A percentile compares a stretch with the other conserved stretches of the same genome.
Evolutionary conservation across 2,329 filamentous ascomycete genomes (phyloP).

Genomic region (Fusarium siculi): DNA sequence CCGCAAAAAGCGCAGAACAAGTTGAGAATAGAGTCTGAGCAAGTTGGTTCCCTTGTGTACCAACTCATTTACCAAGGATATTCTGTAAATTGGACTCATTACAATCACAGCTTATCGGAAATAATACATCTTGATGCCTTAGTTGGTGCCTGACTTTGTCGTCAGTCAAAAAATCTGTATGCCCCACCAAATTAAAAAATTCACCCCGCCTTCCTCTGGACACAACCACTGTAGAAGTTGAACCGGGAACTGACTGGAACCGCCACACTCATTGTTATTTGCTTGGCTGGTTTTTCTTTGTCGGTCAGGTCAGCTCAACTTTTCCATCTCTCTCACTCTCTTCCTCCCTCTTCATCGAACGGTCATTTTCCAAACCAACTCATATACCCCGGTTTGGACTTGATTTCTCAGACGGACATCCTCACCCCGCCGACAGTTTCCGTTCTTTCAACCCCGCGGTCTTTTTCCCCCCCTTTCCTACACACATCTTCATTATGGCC

Average conservation of each 20-base stretch:
- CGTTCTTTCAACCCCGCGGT: slow-evolving; percentile 44
- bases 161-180: slow-evolving; percentile 50
- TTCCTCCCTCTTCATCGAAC: slow-evolving; percentile 37
- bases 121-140: slow-evolving; percentile 45
- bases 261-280: slow-evolving; percentile 44
- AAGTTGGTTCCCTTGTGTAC: fast-evolving
- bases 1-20: slow-evolving; percentile 1
- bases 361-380: slow-evolving; percentile 34
- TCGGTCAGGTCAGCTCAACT: slow-evolving; percentile 31
- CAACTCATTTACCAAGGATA: neutral
- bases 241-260: slow-evolving; percentile 42
- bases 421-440: slow-evolving; percentile 38
- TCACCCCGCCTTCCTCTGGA: slow-evolving; percentile 53
- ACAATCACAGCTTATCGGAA: neutral
- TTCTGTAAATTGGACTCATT: neutral
- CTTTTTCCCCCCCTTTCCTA: slow-evolving; percentile 15
- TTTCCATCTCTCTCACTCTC: slow-evolving; percentile 27
- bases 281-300: slow-evolving; percentile 41
- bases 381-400: slow-evolving; percentile 42
- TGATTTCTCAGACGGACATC: slow-evolving; percentile 29
- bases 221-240: slow-evolving; percentile 29
- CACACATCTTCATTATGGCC: slow-evolving; percentile 56
- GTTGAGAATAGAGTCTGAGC: neutral
- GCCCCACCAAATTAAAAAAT: slow-evolving; percentile 54
- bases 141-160: slow-evolving; percentile 51